Conservation (phyloP, 257 asterid species). For the Ophiorrhiza pumila region DNA sequence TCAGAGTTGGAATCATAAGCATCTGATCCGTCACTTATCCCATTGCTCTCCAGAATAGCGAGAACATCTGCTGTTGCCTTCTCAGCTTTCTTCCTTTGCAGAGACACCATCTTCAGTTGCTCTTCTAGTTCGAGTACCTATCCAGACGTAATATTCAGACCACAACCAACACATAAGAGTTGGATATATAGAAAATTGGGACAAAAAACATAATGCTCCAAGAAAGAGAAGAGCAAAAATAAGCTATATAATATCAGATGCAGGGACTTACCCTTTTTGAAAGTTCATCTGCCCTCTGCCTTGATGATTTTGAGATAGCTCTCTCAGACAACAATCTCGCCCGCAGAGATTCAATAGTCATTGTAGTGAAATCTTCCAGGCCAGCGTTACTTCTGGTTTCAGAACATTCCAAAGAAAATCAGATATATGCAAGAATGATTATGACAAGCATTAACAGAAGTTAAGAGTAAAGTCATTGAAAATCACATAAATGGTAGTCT, state of each 20-base stretch:
- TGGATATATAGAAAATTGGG: background rate
- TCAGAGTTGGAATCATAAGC: conserved; percentile 71
- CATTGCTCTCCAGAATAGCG: conserved; percentile 62
- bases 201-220: background rate
- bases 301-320: conserved; percentile 73
- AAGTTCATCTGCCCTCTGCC: conserved; percentile 86
- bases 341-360: conserved; percentile 83
- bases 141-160: conserved; percentile 10
- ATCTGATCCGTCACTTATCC: conserved; percentile 65
- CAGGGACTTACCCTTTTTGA: conserved; percentile 67
- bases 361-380: conserved; percentile 62
- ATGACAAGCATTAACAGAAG: conserved; percentile 9
- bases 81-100: conserved; percentile 88
- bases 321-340: conserved; percentile 86
- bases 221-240: conserved; percentile 6
- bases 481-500: background rate
- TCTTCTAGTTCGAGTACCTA: conserved; percentile 84
- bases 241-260: conserved; percentile 6
- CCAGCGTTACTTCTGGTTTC: conserved; percentile 42
- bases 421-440: conserved; percentile 1
- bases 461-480: background rate
- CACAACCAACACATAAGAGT: background rate
- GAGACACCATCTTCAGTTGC: conserved; percentile 62
- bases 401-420: conserved; percentile 15
- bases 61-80: conserved; percentile 85